Percentiles rank a stretch among this genome's conserved stretches.
Conservation (phyloP, 2,329 filamentous ascomycete species). For the Chaetoscypha palmicola region DNA sequence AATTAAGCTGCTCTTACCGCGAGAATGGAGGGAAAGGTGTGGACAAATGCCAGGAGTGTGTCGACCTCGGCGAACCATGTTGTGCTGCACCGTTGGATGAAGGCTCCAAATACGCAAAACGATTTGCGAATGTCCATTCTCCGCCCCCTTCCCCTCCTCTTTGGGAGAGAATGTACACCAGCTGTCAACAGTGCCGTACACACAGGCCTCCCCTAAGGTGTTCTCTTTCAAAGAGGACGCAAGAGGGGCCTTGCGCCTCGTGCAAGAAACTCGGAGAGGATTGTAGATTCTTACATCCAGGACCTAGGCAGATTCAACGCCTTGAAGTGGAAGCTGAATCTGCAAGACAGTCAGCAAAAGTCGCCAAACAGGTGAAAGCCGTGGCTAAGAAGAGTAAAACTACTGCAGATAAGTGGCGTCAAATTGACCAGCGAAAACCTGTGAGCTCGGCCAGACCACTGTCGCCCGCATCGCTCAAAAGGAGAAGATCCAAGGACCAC, state of each 20-base stretch:
- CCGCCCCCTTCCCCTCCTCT: background rate
- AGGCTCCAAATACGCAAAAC: slow-evolving; percentile 2
- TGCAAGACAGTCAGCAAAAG: background rate
- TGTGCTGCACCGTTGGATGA: slow-evolving; percentile 15
- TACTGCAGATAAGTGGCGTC: no score
- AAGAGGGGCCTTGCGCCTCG: background rate
- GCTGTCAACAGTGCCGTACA: background rate
- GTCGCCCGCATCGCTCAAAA: no score
- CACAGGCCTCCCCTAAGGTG: background rate
- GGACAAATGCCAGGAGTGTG: background rate
- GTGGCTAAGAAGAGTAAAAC: background rate
- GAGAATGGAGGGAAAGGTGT: slow-evolving; percentile 17
- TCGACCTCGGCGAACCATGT: slow-evolving; percentile 8
- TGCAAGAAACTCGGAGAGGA: background rate
- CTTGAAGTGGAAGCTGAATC: background rate
- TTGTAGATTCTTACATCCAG: background rate
- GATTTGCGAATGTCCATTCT: slow-evolving; percentile 1
- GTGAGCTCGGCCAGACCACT: no score
- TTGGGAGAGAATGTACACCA: background rate
- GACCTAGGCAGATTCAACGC: background rate
- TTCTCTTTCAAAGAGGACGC: background rate
- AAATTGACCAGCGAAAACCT: no score
- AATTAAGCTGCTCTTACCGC: slow-evolving; percentile 17
- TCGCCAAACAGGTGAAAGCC: background rate
- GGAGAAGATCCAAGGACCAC: no score